Base-by-base conservation (phyloP, 176 grass and related monocot genomes). In the Musa schizocarpa region DNA sequence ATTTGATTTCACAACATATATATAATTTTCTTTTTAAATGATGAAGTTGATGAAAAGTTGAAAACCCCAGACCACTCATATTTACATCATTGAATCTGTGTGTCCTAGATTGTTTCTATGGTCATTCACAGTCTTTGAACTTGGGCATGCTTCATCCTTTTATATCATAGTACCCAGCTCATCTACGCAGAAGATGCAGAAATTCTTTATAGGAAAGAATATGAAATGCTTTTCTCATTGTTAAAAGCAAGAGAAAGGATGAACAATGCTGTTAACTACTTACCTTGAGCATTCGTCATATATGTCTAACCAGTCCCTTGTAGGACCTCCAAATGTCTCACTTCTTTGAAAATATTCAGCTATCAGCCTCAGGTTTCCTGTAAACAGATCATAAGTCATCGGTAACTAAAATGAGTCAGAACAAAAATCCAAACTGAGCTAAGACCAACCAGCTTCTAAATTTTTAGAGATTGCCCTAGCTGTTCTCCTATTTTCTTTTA, bases 231-330 rank as follows among this genome's bases (percentile, higher is more conserved):
- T 23, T 63, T 63, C 1, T 22, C 20, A 24, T n/a, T 22, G 61
- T 63, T 63, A 63, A 19, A 50, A 69, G 67, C 4, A 69, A 69
- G 11, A 69, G 52, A n/a, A 48, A 76, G 50, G 29, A 75, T 70
- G 13, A 80, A 57, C 14, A 77, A 9, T n/a, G 43, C 0, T 72
- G 77, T 19, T 6, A 78, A 75, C 17, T 78, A 79, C 85, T 96
- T 87, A 93, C 93, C 93, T 97, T 25, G 94, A 97, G 78, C 94
- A 97, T 93, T 97, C 94, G 66, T 97, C 90, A 85, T 97, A 93
- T 83, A 97, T 90, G 63, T 86, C 90, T 80, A 93, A 89, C 94
- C 94, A 97, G 76, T 97, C 88, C 79, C 89, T 90, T 80, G 90
- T 86, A 72, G 93, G 85, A 71, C 89, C 88, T 65, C 94, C 94